Conservation (phyloP, 768 basidiomycete genomes). For the Boletus sensibilis region DNA sequence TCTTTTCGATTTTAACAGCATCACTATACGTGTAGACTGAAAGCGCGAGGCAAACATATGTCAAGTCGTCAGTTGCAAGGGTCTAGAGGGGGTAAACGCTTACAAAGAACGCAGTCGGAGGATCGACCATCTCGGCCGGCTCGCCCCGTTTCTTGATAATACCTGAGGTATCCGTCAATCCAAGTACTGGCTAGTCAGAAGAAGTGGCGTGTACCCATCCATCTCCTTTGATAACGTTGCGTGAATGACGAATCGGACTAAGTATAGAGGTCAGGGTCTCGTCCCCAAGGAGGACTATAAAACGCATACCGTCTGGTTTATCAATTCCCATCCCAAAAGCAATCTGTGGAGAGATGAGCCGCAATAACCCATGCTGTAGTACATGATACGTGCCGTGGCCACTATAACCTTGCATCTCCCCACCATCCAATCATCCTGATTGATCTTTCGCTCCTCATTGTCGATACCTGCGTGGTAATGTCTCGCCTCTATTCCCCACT, state of each 20-base stretch:
- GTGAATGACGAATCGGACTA: constrained; percentile 93
- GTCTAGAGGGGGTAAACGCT: constrained; percentile 26
- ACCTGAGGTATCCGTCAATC: constrained; percentile 40
- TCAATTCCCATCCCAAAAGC: constrained; percentile 99
- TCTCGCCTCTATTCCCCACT: constrained; percentile 56
- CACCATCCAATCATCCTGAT: constrained; percentile 72
- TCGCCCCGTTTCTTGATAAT: constrained; percentile 96
- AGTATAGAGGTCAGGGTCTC: constrained; percentile 4
- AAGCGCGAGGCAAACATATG: background rate
- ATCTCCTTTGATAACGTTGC: constrained; percentile 77
- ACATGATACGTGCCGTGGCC: constrained; percentile 66
- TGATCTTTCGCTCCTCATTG: constrained; percentile 55
- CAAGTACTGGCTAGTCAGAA: background rate
- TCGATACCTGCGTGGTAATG: constrained; percentile 88
- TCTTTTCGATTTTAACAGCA: constrained; percentile 48
- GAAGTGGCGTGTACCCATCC: constrained; percentile 59
- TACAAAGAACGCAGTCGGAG: constrained; percentile 87
- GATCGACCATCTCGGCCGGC: constrained; percentile 88
- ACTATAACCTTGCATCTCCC: constrained; percentile 80
- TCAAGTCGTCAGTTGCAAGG: background rate
- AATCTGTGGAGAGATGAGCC: constrained; percentile 47
- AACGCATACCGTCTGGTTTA: constrained; percentile 65
- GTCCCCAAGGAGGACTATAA: background rate
- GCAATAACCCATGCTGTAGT: background rate
- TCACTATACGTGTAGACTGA: constrained; percentile 70